Percentiles rank a stretch among this genome's conserved stretches.
Evolutionary conservation across 192 early-diverging fungal species (phyloP).

Genomic region (Backusella australiensis): DNA sequence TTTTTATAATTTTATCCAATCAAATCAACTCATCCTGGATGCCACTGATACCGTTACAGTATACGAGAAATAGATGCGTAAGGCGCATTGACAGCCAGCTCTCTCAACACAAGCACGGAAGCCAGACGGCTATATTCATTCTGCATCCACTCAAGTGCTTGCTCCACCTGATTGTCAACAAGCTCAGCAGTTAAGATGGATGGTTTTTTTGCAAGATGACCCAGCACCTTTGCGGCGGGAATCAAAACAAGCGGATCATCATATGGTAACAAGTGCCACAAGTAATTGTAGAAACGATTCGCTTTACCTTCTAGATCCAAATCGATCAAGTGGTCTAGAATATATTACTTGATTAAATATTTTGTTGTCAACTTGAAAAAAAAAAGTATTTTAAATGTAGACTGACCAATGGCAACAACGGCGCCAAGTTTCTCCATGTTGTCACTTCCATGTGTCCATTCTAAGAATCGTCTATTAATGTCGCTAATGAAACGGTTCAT

Average conservation of each 20-base stretch:
- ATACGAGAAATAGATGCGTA: constrained; percentile 80
- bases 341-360: neutral
- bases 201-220: constrained; percentile 64
- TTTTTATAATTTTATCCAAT: too few relatives aligned
- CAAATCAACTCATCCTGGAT: too few relatives aligned
- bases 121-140: constrained; percentile 76
- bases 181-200: constrained; percentile 76
- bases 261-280: constrained; percentile 70
- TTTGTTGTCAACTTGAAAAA: neutral
- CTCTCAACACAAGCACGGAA: constrained; percentile 73
- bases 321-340: constrained; percentile 75
- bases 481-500: constrained; percentile 75
- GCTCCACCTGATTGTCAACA: constrained; percentile 81
- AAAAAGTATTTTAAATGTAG: neutral
- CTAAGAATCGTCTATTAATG: constrained; percentile 77
- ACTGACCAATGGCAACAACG: constrained; percentile 74
- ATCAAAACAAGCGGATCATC: constrained; percentile 70
- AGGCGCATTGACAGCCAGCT: constrained; percentile 74
- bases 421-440: constrained; percentile 78
- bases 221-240: constrained; percentile 68
- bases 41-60: too few relatives aligned
- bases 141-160: constrained; percentile 83
- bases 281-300: constrained; percentile 78
- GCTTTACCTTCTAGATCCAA: constrained; percentile 80
- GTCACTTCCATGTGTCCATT: constrained; percentile 73